Conservation (phyloP, 495 filamentous ascomycete genomes). For the Hypoxylon subgilvum region DNA sequence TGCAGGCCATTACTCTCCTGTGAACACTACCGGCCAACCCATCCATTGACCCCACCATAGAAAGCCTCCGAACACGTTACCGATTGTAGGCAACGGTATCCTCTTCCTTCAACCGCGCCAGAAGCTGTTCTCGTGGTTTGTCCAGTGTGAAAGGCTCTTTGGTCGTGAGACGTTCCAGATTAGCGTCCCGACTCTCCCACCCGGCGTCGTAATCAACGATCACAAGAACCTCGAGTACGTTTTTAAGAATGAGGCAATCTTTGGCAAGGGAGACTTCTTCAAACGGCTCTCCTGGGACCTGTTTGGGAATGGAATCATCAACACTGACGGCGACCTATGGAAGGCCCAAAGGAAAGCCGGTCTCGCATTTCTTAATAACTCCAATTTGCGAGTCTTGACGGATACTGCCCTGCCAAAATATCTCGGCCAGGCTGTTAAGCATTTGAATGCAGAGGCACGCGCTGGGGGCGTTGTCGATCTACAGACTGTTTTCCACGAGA, state of each 20-base stretch:
- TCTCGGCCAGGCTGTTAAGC: conserved; percentile 46
- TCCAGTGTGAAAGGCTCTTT: conserved; percentile 58
- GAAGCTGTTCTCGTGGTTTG: conserved; percentile 65
- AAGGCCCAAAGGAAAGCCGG: conserved; percentile 66
- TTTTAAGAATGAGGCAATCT: conserved; percentile 63
- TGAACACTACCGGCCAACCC: not conserved
- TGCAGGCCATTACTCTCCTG: not conserved
- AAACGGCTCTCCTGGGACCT: conserved; percentile 63
- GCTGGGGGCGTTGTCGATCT: conserved; percentile 51
- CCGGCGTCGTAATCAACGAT: conserved; percentile 65
- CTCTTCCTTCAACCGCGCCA: conserved; percentile 62
- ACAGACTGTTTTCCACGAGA: conserved; percentile 62
- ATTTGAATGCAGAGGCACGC: conserved; percentile 38
- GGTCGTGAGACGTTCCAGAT: conserved; percentile 63
- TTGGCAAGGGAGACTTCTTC: conserved; percentile 64
- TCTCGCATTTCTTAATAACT: conserved; percentile 60
- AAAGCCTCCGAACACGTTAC: conserved; percentile 61
- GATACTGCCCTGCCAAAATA: conserved; percentile 61
- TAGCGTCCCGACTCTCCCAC: conserved; percentile 61
- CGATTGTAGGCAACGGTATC: conserved; percentile 63
- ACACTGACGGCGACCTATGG: conserved; percentile 67
- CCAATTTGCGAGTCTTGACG: conserved; percentile 62
- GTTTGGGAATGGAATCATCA: conserved; percentile 69
- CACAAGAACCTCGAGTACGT: conserved; percentile 64
- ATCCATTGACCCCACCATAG: conserved; percentile 30